phyloP scores from a whole-genome alignment of 805 yeast species.

The Yarrowia alimentaria region DNA sequence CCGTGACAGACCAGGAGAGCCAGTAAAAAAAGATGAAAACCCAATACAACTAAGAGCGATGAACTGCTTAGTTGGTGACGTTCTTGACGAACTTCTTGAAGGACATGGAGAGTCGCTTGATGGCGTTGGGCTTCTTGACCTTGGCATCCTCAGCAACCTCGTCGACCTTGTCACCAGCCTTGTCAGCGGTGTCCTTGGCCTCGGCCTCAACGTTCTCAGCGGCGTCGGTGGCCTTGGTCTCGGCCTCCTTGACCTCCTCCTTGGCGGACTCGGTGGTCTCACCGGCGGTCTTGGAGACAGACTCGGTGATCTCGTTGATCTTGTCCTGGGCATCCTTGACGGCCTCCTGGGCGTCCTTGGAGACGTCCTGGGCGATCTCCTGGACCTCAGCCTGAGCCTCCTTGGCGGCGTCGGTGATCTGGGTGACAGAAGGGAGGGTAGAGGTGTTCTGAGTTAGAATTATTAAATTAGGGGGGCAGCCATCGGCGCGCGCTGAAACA shows the following conservation, averaged over 20 bases:
- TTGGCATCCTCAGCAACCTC: constrained; percentile 23
- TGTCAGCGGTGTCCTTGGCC: constrained; percentile 29
- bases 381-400: constrained; percentile 25
- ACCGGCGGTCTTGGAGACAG: constrained; percentile 20
- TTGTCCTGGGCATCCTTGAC: constrained; percentile 28
- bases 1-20: constrained; percentile 6
- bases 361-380: constrained; percentile 28
- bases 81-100: constrained; percentile 38
- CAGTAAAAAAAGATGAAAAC: constrained; percentile 3
- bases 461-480: neutral
- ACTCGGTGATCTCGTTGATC: constrained; percentile 25
- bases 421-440: constrained; percentile 6
- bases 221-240: constrained; percentile 31
- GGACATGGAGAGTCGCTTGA: constrained; percentile 34
- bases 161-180: constrained; percentile 32
- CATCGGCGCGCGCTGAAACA: constrained; percentile 15
- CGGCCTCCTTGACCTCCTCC: constrained; percentile 26
- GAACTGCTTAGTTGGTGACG: constrained; percentile 35
- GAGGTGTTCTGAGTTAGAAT: constrained; percentile 25
- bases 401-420: constrained; percentile 21
- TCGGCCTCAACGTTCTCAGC: constrained; percentile 28
- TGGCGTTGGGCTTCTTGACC: constrained; percentile 34
- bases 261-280: constrained; percentile 29
- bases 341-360: constrained; percentile 24
- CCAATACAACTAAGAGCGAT: neutral